Evolutionary conservation across 495 filamentous ascomycete genomes (phyloP).

Genomic region (Chaetomium cochliodes): DNA sequence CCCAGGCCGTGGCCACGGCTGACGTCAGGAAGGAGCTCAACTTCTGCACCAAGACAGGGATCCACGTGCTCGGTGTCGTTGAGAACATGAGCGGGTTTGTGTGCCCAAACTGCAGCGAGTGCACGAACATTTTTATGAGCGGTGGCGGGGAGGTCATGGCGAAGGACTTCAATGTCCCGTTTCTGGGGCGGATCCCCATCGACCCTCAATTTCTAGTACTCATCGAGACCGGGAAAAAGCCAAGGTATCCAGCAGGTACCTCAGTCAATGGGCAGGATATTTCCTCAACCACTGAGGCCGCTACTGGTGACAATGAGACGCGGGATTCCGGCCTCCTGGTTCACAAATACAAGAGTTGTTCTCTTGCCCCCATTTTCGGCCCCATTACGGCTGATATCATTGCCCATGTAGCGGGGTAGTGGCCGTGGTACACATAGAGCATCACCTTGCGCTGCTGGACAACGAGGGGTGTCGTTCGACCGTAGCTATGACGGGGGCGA

Average conservation of each 20-base stretch:
- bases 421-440: background rate
- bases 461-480: no score
- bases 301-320: conserved; percentile 20
- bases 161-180: conserved; percentile 74
- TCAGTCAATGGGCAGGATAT: conserved; percentile 49
- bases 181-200: conserved; percentile 84
- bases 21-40: conserved; percentile 97
- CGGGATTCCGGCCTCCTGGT: conserved; percentile 61
- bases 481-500: no score
- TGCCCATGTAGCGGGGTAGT: conserved; percentile 12
- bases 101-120: conserved; percentile 91
- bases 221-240: conserved; percentile 53
- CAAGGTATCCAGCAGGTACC: conserved; percentile 51
- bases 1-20: conserved; percentile 87
- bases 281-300: conserved; percentile 27
- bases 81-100: conserved; percentile 99
- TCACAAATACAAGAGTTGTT: conserved; percentile 75
- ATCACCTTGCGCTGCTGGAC: background rate
- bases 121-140: conserved; percentile 86
- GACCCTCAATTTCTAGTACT: conserved; percentile 66
- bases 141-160: conserved; percentile 93
- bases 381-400: conserved; percentile 49
- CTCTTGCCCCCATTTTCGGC: conserved; percentile 70
- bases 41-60: conserved; percentile 84
- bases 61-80: conserved; percentile 81